Conservation (phyloP, 2,329 filamentous ascomycete species). For the Penicillium sp. region DNA sequence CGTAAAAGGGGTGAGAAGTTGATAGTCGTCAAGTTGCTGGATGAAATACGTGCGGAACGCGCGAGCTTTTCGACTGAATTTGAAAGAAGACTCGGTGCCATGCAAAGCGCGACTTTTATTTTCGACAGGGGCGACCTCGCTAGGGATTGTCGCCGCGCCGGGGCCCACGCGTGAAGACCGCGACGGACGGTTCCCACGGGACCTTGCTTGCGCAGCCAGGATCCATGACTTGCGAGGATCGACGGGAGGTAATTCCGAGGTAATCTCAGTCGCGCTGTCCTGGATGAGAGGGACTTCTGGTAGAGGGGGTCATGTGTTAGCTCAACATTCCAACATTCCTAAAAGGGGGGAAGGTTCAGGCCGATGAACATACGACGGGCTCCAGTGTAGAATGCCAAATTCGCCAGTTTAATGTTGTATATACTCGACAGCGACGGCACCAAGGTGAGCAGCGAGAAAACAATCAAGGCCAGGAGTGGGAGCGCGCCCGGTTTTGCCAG, state of each 20-base stretch:
- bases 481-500: constrained; percentile 35
- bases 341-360: background rate
- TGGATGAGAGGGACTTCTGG: constrained; percentile 29
- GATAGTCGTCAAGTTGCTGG: constrained; percentile 29
- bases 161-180: constrained; percentile 10
- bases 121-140: constrained; percentile 19
- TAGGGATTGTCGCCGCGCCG: constrained; percentile 5
- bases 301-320: background rate
- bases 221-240: constrained; percentile 15
- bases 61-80: constrained; percentile 28
- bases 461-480: constrained; percentile 32
- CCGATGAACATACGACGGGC: constrained; percentile 26
- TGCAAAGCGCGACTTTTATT: constrained; percentile 21
- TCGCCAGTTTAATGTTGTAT: constrained; percentile 28
- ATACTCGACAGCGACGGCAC: constrained; percentile 33
- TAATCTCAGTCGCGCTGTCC: constrained; percentile 17
- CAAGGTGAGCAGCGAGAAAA: constrained; percentile 35
- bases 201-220: constrained; percentile 9
- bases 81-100: constrained; percentile 21
- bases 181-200: constrained; percentile 18
- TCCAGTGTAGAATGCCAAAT: constrained; percentile 25
- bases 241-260: constrained; percentile 4
- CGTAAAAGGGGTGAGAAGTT: constrained; percentile 21
- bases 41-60: constrained; percentile 33
- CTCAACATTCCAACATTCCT: background rate